These are phyloP conservation scores for Colletotrichum ledebouriae DNA, from an alignment of 2,329 filamentous ascomycete species.

Conservation along the genomic window DNA sequence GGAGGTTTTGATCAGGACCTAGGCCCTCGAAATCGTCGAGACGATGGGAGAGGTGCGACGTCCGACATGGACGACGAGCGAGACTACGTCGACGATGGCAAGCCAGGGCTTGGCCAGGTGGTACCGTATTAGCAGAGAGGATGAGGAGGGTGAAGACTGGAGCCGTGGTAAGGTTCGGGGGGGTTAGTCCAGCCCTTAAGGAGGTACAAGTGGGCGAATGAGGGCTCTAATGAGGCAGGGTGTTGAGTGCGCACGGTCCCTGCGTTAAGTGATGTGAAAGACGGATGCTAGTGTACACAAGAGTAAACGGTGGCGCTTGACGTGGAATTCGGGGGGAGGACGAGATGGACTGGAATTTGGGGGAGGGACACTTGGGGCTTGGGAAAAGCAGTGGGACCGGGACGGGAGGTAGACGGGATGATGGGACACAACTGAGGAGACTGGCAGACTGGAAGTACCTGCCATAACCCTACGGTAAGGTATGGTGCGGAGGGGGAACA, in stretches of 20 bases:
- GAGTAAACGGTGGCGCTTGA: constrained; percentile 22
- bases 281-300: constrained; percentile 14
- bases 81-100: constrained; percentile 40
- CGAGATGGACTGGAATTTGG: constrained; percentile 19
- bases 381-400: constrained; percentile 23
- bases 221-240: constrained; percentile 35
- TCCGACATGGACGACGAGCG: constrained; percentile 35
- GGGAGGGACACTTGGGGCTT: constrained; percentile 12
- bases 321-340: constrained; percentile 32
- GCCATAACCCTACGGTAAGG: neutral
- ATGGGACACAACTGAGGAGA: constrained; percentile 2
- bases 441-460: neutral
- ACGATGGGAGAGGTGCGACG: constrained; percentile 40
- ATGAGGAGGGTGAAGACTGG: constrained; percentile 10
- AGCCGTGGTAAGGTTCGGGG: constrained; percentile 30
- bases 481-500: constrained; percentile 11
- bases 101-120: constrained; percentile 35
- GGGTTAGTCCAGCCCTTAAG: constrained; percentile 26
- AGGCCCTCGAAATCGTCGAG: constrained; percentile 34
- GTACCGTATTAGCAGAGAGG: constrained; percentile 26
- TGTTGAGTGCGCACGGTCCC: constrained; percentile 31
- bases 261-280: constrained; percentile 19
- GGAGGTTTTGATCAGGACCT: constrained; percentile 32
- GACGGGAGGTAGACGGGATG: constrained; percentile 18
- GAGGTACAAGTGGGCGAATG: constrained; percentile 31